These are phyloP conservation scores for Umbelopsis sp. DNA, from an alignment of 192 early-diverging fungal genomes.

Conservation along the genomic window DNA sequence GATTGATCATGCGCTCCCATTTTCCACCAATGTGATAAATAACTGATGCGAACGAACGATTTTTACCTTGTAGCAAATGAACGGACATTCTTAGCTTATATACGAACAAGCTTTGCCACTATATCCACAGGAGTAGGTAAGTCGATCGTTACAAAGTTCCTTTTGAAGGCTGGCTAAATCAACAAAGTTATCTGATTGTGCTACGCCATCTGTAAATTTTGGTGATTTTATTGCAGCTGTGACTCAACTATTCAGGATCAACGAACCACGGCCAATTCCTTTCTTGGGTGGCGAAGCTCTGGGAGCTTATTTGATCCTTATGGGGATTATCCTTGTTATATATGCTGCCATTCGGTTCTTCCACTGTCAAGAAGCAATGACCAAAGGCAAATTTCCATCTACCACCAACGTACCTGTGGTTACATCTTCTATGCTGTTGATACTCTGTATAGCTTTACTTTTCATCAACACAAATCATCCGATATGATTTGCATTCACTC, in stretches of 20 bases:
- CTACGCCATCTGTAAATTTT: not conserved
- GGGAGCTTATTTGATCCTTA: not conserved
- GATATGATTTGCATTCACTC: not conserved
- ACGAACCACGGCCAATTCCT: not conserved
- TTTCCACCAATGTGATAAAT: not conserved
- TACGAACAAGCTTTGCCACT: slow-evolving; percentile 3
- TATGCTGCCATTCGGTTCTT: not conserved
- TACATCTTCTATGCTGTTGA: not conserved
- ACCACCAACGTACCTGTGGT: not conserved
- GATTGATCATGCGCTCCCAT: not conserved
- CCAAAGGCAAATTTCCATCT: not conserved
- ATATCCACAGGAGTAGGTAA: slow-evolving; percentile 12
- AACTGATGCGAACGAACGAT: not conserved
- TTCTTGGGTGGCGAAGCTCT: not conserved
- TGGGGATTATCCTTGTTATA: not conserved
- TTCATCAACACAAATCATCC: not conserved
- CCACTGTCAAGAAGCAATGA: slow-evolving; percentile 15
- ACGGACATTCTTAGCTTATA: slow-evolving; percentile 6
- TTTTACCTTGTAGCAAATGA: not conserved
- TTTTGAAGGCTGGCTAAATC: not conserved
- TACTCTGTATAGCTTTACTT: not conserved
- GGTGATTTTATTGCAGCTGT: not conserved
- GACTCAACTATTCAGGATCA: slow-evolving; percentile 1
- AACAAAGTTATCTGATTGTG: not conserved
- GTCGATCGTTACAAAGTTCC: not conserved